Evolutionary conservation across 2,329 filamentous ascomycete species (phyloP).

Genomic region (Neonectria punicea): DNA sequence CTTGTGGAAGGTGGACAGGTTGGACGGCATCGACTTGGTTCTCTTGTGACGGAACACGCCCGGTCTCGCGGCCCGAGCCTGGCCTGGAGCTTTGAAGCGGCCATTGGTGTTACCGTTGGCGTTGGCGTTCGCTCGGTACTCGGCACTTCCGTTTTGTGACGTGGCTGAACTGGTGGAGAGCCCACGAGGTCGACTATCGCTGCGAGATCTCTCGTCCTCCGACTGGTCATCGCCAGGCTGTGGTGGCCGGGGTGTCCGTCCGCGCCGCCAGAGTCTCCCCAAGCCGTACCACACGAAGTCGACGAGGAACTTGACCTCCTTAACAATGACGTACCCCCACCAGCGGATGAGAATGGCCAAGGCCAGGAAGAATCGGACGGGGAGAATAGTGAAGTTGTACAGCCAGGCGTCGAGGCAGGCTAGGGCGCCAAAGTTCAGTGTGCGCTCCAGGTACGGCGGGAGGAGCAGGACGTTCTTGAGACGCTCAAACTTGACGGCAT

Average conservation of each 20-base stretch:
- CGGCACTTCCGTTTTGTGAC: slow-evolving; percentile 19
- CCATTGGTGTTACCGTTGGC: slow-evolving; percentile 6
- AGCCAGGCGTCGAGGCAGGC: slow-evolving; percentile 97
- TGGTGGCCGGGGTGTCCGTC: slow-evolving; percentile 54
- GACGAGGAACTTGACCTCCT: slow-evolving; percentile 77
- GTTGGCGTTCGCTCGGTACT: slow-evolving; percentile 23
- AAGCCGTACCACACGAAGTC: slow-evolving; percentile 83
- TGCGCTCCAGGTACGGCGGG: slow-evolving; percentile 83
- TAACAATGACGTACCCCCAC: slow-evolving; percentile 77
- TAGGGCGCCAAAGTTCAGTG: slow-evolving; percentile 86
- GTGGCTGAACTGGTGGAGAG: slow-evolving; percentile 30
- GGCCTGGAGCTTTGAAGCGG: slow-evolving; percentile 29
- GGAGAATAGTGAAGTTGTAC: slow-evolving; percentile 95
- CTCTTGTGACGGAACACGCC: slow-evolving; percentile 71
- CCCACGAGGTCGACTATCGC: slow-evolving; percentile 50
- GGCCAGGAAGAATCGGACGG: slow-evolving; percentile 86
- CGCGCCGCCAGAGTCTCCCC: slow-evolving; percentile 79
- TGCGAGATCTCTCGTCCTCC: slow-evolving; percentile 52
- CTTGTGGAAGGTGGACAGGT: slow-evolving; percentile 88
- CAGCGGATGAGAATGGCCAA: slow-evolving; percentile 79
- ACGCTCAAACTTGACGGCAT: slow-evolving; percentile 89
- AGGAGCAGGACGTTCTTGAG: slow-evolving; percentile 88
- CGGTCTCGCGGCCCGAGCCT: slow-evolving; percentile 40
- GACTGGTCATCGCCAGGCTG: slow-evolving; percentile 48
- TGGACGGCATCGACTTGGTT: slow-evolving; percentile 86